Evolutionary conservation across 2,329 filamentous ascomycete genomes (phyloP).

Genomic region (Scedosporium minutisporum): DNA sequence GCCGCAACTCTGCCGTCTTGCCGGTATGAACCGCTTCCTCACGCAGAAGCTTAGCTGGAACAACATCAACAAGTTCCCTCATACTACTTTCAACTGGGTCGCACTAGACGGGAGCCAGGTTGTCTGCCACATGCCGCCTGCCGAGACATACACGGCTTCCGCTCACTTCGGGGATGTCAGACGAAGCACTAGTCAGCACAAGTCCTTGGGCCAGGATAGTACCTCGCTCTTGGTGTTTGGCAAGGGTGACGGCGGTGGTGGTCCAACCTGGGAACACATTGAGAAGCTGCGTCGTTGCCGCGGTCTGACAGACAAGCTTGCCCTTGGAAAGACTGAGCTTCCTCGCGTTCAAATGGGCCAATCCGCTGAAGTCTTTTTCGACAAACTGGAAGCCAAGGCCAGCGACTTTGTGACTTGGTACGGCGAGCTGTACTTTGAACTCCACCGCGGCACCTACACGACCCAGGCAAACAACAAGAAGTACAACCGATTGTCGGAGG

Average conservation of each 20-base stretch:
- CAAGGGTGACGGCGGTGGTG: constrained; percentile 92
- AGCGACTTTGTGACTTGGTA: constrained; percentile 87
- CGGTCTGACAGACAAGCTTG: constrained; percentile 79
- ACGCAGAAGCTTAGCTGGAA: constrained; percentile 99
- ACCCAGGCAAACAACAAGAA: constrained; percentile 96
- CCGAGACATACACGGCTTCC: constrained; percentile 90
- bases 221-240: constrained; percentile 90
- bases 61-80: constrained; percentile 98
- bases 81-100: constrained; percentile 99
- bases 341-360: constrained; percentile 82
- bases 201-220: constrained; percentile 87
- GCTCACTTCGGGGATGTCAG: constrained; percentile 92
- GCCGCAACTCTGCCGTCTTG: constrained; percentile 82
- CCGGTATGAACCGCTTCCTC: constrained; percentile 95
- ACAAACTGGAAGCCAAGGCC: constrained; percentile 69
- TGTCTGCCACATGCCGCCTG: constrained; percentile 92
- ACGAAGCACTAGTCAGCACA: constrained; percentile 83
- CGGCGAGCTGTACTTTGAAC: constrained; percentile 94
- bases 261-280: constrained; percentile 85
- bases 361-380: constrained; percentile 92
- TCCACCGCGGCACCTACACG: constrained; percentile 94
- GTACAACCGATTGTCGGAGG: constrained; percentile 81
- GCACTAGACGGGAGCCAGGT: constrained; percentile 92
- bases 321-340: constrained; percentile 41
- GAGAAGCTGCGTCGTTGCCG: constrained; percentile 91